A percentile compares a stretch with the other conserved stretches of the same genome.
phyloP scores from a whole-genome alignment of 495 filamentous ascomycete species.

The Podospora conica region DNA sequence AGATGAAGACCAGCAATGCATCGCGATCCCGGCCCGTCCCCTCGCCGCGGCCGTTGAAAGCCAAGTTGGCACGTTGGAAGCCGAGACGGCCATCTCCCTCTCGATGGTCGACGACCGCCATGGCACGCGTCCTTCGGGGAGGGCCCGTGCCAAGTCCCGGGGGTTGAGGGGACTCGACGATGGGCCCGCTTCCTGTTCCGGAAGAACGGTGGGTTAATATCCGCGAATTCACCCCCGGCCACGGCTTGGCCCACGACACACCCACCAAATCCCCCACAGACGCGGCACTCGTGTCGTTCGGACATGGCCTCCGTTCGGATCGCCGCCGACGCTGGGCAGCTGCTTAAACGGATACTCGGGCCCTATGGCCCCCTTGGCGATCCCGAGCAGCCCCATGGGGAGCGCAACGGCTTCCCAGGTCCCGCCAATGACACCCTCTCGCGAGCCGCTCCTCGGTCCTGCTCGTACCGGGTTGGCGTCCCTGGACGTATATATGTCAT shows the following conservation, averaged over 20 bases:
- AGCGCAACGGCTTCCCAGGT: neutral
- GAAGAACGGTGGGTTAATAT: constrained; percentile 6
- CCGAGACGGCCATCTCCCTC: neutral
- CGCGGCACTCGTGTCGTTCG: neutral
- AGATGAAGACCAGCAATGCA: neutral
- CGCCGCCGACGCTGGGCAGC: neutral
- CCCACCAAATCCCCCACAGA: neutral
- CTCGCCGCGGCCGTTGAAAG: neutral
- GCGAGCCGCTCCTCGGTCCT: neutral
- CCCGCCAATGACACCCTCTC: constrained; percentile 6
- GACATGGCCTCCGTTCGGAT: neutral
- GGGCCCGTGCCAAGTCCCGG: neutral
- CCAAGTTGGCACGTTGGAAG: neutral
- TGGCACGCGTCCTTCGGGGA: neutral
- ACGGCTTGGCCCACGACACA: constrained; percentile 1
- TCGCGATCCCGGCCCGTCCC: neutral
- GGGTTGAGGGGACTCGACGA: neutral
- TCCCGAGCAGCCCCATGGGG: neutral
- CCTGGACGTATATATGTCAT: neutral
- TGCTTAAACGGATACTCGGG: constrained; percentile 6
- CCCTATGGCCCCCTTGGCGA: neutral
- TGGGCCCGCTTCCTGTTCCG: neutral
- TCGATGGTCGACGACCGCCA: neutral
- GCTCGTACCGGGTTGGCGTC: neutral
- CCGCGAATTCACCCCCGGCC: constrained; percentile 1